Conservation (phyloP, 495 filamentous ascomycete species). For the Apiosordaria backusii region DNA sequence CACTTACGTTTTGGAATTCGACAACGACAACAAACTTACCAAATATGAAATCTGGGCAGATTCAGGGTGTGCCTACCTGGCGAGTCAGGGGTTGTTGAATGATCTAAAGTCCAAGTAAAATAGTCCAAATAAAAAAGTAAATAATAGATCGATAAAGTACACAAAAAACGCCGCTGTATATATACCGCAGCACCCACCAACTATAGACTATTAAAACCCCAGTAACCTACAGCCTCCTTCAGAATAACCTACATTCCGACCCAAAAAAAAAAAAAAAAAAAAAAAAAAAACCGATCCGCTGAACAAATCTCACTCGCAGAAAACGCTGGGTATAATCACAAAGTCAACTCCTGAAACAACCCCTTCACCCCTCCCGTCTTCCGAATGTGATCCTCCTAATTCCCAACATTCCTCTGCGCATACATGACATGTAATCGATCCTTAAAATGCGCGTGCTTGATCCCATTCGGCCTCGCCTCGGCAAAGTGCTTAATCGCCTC, state of each 20-base stretch:
- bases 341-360: too few relatives aligned
- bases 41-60: slow-evolving; percentile 63
- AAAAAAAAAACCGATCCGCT: not conserved
- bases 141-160: not conserved
- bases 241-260: not conserved
- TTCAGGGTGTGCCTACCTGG: slow-evolving; percentile 61
- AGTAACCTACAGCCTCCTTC: too few relatives aligned
- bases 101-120: too few relatives aligned
- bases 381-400: not conserved
- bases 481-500: slow-evolving; percentile 81
- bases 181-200: too few relatives aligned
- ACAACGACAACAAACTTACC: slow-evolving; percentile 39
- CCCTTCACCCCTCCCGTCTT: not conserved
- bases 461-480: slow-evolving; percentile 69
- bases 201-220: not conserved
- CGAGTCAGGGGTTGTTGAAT: slow-evolving; percentile 48
- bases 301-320: not conserved
- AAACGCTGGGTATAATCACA: slow-evolving; percentile 4
- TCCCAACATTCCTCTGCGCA: slow-evolving; percentile 27
- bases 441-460: slow-evolving; percentile 84
- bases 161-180: too few relatives aligned
- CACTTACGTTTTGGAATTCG: slow-evolving; percentile 52
- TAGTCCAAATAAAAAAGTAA: too few relatives aligned
- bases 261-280: not conserved
- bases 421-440: slow-evolving; percentile 84